Evolutionary conservation across 805 yeast genomes (phyloP).

Genomic region (Isabelozyma gotoi): DNA sequence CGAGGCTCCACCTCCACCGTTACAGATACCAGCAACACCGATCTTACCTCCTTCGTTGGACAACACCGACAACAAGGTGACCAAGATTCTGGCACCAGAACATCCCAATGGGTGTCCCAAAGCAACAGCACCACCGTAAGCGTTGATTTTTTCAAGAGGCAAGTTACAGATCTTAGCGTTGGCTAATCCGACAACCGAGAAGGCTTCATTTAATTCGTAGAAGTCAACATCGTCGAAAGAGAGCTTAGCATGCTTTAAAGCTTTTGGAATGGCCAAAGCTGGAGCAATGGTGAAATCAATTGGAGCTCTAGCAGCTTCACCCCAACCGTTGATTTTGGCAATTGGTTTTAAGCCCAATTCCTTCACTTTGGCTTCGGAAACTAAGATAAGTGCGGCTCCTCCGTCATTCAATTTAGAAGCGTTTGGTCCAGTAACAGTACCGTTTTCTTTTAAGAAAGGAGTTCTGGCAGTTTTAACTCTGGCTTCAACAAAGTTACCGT

Average conservation of each 20-base stretch:
- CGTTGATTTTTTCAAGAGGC: constrained; percentile 69
- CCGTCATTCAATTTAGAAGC: constrained; percentile 97
- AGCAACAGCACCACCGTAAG: constrained; percentile 95
- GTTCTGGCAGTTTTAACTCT: constrained; percentile 84
- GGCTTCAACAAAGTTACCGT: constrained; percentile 69
- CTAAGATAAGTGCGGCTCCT: constrained; percentile 91
- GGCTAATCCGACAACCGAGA: constrained; percentile 94
- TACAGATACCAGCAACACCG: constrained; percentile 96
- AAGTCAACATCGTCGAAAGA: constrained; percentile 70
- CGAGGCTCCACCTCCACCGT: constrained; percentile 99
- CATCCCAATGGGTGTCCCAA: constrained; percentile 94
- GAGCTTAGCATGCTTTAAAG: constrained; percentile 81
- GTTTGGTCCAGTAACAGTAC: constrained; percentile 96
- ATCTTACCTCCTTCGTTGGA: constrained; percentile 74
- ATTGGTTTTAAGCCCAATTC: constrained; percentile 87
- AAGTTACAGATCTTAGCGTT: constrained; percentile 70
- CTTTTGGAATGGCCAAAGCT: constrained; percentile 92
- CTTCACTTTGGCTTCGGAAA: constrained; percentile 78
- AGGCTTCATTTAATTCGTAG: constrained; percentile 97
- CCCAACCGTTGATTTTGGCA: constrained; percentile 91
- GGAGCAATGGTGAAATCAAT: constrained; percentile 96
- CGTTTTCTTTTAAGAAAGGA: constrained; percentile 90
- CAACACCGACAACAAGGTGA: constrained; percentile 79
- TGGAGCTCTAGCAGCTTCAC: constrained; percentile 96
- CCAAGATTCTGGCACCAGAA: constrained; percentile 93